Evolutionary conservation across 2,329 filamentous ascomycete species (phyloP).

Genomic region (Capronia epimyces): DNA sequence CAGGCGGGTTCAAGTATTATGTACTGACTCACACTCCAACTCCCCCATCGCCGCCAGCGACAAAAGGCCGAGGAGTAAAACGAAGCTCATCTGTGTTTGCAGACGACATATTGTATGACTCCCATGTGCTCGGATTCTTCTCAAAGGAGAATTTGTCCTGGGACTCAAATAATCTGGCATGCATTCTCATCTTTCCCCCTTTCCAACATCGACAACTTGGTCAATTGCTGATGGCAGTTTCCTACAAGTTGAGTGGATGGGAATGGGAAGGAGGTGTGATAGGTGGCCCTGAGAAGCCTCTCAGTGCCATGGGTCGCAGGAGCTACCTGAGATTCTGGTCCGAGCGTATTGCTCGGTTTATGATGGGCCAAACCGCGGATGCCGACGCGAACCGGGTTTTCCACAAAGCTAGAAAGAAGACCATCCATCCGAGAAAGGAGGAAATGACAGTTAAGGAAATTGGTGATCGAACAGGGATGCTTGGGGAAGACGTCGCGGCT

Average conservation of each 20-base stretch:
- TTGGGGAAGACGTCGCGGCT: slow-evolving; percentile 72
- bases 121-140: slow-evolving; percentile 86
- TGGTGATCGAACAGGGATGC: slow-evolving; percentile 74
- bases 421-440: slow-evolving; percentile 33
- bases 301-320: slow-evolving; percentile 75
- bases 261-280: slow-evolving; percentile 63
- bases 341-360: slow-evolving; percentile 67
- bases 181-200: slow-evolving; percentile 90
- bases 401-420: slow-evolving; percentile 37
- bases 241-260: slow-evolving; percentile 81
- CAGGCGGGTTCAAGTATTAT: slow-evolving; percentile 90
- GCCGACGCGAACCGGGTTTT: slow-evolving; percentile 31
- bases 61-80: slow-evolving; percentile 23
- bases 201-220: slow-evolving; percentile 90
- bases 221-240: slow-evolving; percentile 82
- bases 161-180: slow-evolving; percentile 97
- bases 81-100: slow-evolving; percentile 20
- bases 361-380: slow-evolving; percentile 35
- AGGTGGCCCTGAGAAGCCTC: slow-evolving; percentile 88
- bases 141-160: slow-evolving; percentile 98
- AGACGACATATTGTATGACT: slow-evolving; percentile 32
- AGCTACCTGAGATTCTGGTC: slow-evolving; percentile 86
- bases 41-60: slow-evolving; percentile 1
- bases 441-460: slow-evolving; percentile 64
- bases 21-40: slow-evolving; percentile 66